These are phyloP conservation scores for Pelargonium nanum DNA, from an alignment of 345 rosid species.

Conservation along the genomic window DNA sequence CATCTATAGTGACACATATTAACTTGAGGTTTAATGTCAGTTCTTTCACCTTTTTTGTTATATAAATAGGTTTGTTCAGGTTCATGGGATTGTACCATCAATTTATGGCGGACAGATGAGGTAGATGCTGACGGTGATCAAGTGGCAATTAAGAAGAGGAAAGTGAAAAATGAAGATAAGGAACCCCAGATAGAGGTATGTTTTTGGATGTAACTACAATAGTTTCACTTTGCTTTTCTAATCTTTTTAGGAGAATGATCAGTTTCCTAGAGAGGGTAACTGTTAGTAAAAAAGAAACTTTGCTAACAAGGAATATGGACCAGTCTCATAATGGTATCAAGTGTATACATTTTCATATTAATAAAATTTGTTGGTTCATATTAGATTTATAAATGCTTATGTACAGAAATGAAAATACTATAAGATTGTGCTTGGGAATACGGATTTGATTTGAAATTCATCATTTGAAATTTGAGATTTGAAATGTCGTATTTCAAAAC, in stretches of 20 bases:
- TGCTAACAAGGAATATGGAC: background rate
- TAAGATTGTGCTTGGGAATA: too few relatives aligned
- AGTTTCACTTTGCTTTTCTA: background rate
- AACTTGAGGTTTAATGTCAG: slow-evolving; percentile 1
- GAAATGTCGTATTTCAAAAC: too few relatives aligned
- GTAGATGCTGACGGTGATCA: slow-evolving; percentile 37
- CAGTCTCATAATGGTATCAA: background rate
- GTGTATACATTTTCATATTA: background rate
- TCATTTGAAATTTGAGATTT: too few relatives aligned
- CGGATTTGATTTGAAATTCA: too few relatives aligned
- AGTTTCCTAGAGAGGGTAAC: background rate
- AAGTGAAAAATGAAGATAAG: slow-evolving; percentile 45
- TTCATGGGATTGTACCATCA: slow-evolving; percentile 88
- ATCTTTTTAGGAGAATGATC: background rate
- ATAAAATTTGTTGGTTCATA: too few relatives aligned
- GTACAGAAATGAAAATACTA: too few relatives aligned
- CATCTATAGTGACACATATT: background rate
- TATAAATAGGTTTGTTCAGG: slow-evolving; percentile 66
- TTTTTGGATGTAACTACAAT: background rate
- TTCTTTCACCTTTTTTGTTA: slow-evolving; percentile 8
- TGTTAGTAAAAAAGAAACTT: background rate
- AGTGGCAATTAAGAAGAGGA: slow-evolving; percentile 76
- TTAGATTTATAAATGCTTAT: too few relatives aligned
- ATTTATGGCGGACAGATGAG: slow-evolving; percentile 61
- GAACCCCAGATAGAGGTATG: slow-evolving; percentile 73